phyloP scores from a whole-genome alignment of 495 filamentous ascomycete genomes.

The Aspergillus hancockii region DNA sequence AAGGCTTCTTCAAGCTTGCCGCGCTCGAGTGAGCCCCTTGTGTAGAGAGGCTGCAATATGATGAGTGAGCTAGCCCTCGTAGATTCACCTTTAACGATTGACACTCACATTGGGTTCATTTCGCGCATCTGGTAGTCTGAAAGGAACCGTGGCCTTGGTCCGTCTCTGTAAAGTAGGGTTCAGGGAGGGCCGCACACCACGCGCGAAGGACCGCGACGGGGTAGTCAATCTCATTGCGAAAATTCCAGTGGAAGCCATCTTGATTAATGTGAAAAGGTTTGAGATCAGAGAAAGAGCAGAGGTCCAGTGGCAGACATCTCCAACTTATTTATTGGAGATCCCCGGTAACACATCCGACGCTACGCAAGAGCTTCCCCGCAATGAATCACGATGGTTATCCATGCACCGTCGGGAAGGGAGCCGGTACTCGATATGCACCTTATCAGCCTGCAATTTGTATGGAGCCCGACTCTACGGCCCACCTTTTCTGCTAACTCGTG shows the following conservation, averaged over 20 bases:
- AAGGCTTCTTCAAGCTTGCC: conserved; percentile 65
- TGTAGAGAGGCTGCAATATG: conserved; percentile 65
- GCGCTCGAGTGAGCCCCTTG: conserved; percentile 70
- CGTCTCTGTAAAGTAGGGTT: conserved; percentile 24
- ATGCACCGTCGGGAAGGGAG: conserved; percentile 1
- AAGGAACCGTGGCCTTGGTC: conserved; percentile 33
- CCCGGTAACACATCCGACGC: neutral
- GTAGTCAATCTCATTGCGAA: neutral
- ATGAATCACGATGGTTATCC: neutral
- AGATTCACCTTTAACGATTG: neutral
- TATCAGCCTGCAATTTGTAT: no score
- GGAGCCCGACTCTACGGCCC: no score
- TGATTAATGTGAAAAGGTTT: neutral
- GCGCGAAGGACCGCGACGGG: conserved; percentile 7
- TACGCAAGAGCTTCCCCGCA: neutral
- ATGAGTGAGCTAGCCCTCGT: neutral
- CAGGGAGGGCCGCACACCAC: conserved; percentile 14
- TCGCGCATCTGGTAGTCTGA: conserved; percentile 36
- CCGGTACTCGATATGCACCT: neutral
- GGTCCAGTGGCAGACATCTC: neutral
- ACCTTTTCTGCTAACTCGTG: no score
- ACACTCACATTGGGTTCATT: conserved; percentile 41
- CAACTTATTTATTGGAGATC: neutral
- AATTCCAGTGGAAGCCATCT: neutral
- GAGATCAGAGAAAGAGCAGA: neutral